A percentile compares a stretch with the other conserved stretches of the same genome.
Evolutionary conservation across 306 rosid species (phyloP).

Genomic region (Vicia faba): DNA sequence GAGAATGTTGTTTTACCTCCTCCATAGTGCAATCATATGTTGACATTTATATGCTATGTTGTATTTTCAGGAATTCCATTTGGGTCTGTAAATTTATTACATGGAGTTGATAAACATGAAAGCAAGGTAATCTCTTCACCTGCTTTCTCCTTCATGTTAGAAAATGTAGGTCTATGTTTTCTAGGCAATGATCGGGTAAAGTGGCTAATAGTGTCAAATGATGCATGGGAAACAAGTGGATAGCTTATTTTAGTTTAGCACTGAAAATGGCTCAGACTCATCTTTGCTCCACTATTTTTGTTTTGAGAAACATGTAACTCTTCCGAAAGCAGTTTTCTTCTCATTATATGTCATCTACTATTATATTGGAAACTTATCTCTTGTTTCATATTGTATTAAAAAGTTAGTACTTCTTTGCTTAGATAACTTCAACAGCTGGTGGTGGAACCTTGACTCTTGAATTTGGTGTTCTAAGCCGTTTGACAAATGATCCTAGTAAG

Average conservation of each 20-base stretch:
- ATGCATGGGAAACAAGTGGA: conserved; percentile 12
- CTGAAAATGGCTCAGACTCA: conserved; percentile 15
- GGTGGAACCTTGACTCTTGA: conserved; percentile 98
- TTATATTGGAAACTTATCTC: conserved; percentile 21
- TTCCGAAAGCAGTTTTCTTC: conserved; percentile 1
- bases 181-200: conserved; percentile 10
- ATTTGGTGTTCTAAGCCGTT: conserved; percentile 91
- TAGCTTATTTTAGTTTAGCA: conserved; percentile 9
- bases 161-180: conserved; percentile 34
- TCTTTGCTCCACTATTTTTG: conserved; percentile 26
- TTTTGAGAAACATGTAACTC: conserved; percentile 2
- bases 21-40: conserved; percentile 29
- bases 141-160: conserved; percentile 43
- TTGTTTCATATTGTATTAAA: conserved; percentile 31
- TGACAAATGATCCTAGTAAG: conserved; percentile 91
- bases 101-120: conserved; percentile 97
- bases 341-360: conserved; percentile 19
- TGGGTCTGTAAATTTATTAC: conserved; percentile 92
- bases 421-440: conserved; percentile 99
- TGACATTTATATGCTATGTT: conserved; percentile 27
- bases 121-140: conserved; percentile 73
- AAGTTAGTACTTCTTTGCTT: conserved; percentile 37
- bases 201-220: conserved; percentile 24
- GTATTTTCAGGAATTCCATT: conserved; percentile 87
- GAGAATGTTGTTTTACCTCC: conserved; percentile 27